Conservation (phyloP, 2,329 filamentous ascomycete genomes). For the Clonostachys byssicola region DNA sequence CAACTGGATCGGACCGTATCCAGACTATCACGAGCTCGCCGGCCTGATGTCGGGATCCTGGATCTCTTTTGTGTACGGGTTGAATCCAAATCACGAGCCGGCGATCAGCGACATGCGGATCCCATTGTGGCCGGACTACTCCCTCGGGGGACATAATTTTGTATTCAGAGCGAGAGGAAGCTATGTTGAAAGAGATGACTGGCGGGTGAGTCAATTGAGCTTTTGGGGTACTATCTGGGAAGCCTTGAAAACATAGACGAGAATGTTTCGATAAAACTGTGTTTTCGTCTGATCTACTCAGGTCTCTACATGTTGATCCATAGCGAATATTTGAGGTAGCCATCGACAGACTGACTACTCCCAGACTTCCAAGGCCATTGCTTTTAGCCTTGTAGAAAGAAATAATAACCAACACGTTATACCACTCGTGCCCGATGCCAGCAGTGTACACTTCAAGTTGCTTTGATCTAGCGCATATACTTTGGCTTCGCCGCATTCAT, state of each 20-base stretch:
- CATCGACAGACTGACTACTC: no score
- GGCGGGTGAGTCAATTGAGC: background rate
- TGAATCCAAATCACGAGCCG: background rate
- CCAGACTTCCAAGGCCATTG: no score
- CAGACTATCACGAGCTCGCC: conserved; percentile 23
- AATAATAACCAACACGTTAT: no score
- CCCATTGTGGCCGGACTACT: background rate
- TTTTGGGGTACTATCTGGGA: background rate
- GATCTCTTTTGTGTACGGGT: conserved; percentile 30
- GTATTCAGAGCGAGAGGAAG: background rate
- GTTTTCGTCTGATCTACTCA: no score
- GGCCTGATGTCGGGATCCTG: conserved; percentile 41
- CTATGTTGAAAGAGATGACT: background rate
- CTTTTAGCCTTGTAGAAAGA: no score
- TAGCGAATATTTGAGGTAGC: no score
- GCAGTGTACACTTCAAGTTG: no score
- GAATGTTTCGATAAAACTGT: background rate
- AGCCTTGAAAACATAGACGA: background rate
- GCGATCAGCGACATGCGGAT: background rate
- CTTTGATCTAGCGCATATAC: no score
- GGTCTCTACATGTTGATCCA: no score
- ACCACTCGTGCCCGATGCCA: no score
- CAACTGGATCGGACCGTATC: background rate
- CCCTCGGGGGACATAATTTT: background rate
- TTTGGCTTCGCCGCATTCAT: no score